Evolutionary conservation across 306 rosid species (phyloP).

Genomic region (Aeschynomene evenia): DNA sequence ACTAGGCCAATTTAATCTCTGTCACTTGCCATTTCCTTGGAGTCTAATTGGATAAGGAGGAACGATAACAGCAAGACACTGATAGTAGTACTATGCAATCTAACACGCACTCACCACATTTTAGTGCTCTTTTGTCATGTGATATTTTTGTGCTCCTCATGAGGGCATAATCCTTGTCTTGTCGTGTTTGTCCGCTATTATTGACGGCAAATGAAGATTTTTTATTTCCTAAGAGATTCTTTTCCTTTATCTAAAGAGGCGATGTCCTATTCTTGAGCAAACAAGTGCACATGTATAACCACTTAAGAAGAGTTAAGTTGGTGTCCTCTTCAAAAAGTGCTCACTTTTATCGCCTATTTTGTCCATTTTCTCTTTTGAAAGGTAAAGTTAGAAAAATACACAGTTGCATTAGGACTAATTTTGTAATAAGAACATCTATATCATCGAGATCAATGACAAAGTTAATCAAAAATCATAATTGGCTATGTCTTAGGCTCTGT

Average conservation of each 20-base stretch:
- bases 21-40: background rate
- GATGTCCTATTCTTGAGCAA: slow-evolving; percentile 1
- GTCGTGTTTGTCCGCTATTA: background rate
- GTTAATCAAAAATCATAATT: background rate
- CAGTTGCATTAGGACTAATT: background rate
- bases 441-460: background rate
- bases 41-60: background rate
- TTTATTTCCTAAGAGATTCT: background rate
- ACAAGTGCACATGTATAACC: slow-evolving; percentile 27
- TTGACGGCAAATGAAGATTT: background rate
- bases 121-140: background rate
- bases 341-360: background rate
- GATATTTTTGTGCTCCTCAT: background rate
- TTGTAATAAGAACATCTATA: background rate
- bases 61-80: background rate
- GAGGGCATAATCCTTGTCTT: background rate
- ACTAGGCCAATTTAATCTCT: background rate
- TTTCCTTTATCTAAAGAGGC: background rate
- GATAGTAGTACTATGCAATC: too few species aligned
- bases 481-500: background rate
- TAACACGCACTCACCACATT: too few species aligned
- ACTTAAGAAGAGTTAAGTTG: background rate
- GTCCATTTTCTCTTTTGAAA: background rate
- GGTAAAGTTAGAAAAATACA: background rate
- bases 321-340: background rate